These are phyloP conservation scores for Catunica adiposa DNA, from an alignment of 2,329 filamentous ascomycete species.

Conservation along the genomic window DNA sequence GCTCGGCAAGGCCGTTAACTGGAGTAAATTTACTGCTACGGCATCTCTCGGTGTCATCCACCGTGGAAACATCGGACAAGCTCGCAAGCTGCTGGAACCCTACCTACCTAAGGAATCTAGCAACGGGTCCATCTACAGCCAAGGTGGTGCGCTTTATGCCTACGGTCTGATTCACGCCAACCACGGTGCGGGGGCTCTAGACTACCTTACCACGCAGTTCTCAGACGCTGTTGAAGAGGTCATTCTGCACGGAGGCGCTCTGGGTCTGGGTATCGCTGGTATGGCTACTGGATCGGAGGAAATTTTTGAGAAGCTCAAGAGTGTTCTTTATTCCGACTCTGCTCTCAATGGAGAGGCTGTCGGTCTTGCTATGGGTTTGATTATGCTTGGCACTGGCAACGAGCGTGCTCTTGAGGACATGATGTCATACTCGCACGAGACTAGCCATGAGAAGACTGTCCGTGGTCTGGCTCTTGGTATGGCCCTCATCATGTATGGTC, in stretches of 20 bases:
- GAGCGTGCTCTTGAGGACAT: slow-evolving; percentile 86
- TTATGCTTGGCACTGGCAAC: slow-evolving; percentile 97
- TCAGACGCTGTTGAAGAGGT: slow-evolving; percentile 69
- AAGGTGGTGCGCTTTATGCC: slow-evolving; percentile 88
- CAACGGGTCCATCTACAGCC: slow-evolving; percentile 81
- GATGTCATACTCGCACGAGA: slow-evolving; percentile 95
- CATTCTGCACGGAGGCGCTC: slow-evolving; percentile 87
- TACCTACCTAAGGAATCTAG: slow-evolving; percentile 70
- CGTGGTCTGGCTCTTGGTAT: slow-evolving; percentile 90
- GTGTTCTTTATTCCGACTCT: slow-evolving; percentile 79
- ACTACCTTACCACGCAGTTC: slow-evolving; percentile 64
- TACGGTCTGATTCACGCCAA: slow-evolving; percentile 95
- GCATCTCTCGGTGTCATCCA: slow-evolving; percentile 94
- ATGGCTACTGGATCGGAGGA: slow-evolving; percentile 90
- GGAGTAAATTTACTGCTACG: slow-evolving; percentile 98
- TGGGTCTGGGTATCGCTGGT: slow-evolving; percentile 87
- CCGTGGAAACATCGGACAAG: slow-evolving; percentile 83
- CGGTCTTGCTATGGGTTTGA: slow-evolving; percentile 86
- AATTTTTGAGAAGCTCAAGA: slow-evolving; percentile 81
- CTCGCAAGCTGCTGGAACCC: slow-evolving; percentile 80
- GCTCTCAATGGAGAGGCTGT: slow-evolving; percentile 95
- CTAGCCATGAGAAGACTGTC: slow-evolving; percentile 97
- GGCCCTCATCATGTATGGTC: slow-evolving; percentile 95
- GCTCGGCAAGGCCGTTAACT: slow-evolving; percentile 96
- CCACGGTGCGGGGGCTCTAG: slow-evolving; percentile 77